Conservation (phyloP, 805 yeast species). For the Wickerhamomyces chambardii region DNA sequence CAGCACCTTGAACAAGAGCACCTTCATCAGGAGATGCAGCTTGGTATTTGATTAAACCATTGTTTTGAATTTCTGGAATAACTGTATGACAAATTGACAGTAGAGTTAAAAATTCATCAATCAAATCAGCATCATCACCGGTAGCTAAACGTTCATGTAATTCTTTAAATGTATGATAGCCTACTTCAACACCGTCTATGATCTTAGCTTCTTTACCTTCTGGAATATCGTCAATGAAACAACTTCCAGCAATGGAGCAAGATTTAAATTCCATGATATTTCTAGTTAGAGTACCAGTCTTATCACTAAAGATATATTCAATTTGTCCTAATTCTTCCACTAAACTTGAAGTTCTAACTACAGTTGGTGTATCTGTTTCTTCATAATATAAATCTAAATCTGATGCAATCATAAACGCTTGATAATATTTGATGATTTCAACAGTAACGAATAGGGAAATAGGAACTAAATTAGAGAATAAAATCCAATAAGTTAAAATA, state of each 20-base stretch:
- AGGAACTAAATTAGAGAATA: constrained; percentile 95
- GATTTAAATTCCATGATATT: constrained; percentile 96
- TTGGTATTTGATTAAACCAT: constrained; percentile 76
- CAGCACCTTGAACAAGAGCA: constrained; percentile 96
- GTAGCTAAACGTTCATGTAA: constrained; percentile 40
- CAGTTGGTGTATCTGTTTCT: constrained; percentile 86
- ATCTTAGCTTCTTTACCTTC: constrained; percentile 74
- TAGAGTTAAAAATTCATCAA: constrained; percentile 73
- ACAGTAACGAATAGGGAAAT: constrained; percentile 94
- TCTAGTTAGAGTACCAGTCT: constrained; percentile 94
- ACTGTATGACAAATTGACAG: constrained; percentile 96
- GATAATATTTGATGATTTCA: constrained; percentile 91
- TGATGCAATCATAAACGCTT: constrained; percentile 87
- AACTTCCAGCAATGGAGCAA: constrained; percentile 86
- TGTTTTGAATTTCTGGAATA: constrained; percentile 73
- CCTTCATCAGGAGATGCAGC: constrained; percentile 99
- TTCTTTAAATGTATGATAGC: constrained; percentile 64
- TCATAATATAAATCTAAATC: constrained; percentile 91
- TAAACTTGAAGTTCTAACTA: constrained; percentile 88
- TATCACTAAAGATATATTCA: constrained; percentile 92
- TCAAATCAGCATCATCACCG: constrained; percentile 33
- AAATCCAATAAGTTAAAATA: constrained; percentile 89
- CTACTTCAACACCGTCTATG: constrained; percentile 75
- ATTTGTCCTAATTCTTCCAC: constrained; percentile 98
- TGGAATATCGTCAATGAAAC: constrained; percentile 83